Evolutionary conservation across 805 yeast genomes (phyloP).

Genomic region (Starmerella sirachaensis): DNA sequence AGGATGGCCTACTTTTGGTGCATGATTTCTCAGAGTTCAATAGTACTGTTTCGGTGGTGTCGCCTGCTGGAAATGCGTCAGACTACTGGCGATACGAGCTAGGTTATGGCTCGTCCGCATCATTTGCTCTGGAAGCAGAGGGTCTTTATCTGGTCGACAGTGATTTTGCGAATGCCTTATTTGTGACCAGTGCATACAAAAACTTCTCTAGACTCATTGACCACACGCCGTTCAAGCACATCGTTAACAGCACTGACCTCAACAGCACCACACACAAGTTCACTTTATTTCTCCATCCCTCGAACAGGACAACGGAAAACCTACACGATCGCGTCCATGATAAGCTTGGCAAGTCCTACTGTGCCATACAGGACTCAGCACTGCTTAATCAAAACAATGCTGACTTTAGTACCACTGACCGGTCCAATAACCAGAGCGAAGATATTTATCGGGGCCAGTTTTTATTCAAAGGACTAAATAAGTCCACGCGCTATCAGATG

Average conservation of each 20-base stretch:
- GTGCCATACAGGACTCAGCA: constrained; percentile 54
- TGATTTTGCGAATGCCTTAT: constrained; percentile 53
- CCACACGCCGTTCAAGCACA: constrained; percentile 12
- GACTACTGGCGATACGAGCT: constrained; percentile 49
- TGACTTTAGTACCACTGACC: constrained; percentile 29
- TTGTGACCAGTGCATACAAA: constrained; percentile 36
- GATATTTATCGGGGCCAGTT: constrained; percentile 43
- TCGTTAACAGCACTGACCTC: constrained; percentile 8
- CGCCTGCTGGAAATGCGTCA: constrained; percentile 5
- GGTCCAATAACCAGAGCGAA: constrained; percentile 32
- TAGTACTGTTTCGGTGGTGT: constrained; percentile 3
- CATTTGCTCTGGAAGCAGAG: constrained; percentile 12
- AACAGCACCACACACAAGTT: constrained; percentile 12
- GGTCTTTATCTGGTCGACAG: constrained; percentile 46
- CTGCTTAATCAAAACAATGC: constrained; percentile 27
- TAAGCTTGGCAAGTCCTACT: constrained; percentile 45
- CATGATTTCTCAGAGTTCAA: constrained; percentile 8
- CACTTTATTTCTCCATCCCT: constrained; percentile 9
- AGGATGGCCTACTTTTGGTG: constrained; percentile 15
- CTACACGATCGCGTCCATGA: background rate
- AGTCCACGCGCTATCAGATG: constrained; percentile 51
- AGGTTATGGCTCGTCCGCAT: constrained; percentile 38
- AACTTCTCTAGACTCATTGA: constrained; percentile 11
- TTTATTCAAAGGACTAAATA: constrained; percentile 46
- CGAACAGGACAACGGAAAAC: constrained; percentile 23